A percentile compares a stretch with the other conserved stretches of the same genome.
phyloP scores from a whole-genome alignment of 2,329 filamentous ascomycete species.

The Aspergillus ochraceoroseus region DNA sequence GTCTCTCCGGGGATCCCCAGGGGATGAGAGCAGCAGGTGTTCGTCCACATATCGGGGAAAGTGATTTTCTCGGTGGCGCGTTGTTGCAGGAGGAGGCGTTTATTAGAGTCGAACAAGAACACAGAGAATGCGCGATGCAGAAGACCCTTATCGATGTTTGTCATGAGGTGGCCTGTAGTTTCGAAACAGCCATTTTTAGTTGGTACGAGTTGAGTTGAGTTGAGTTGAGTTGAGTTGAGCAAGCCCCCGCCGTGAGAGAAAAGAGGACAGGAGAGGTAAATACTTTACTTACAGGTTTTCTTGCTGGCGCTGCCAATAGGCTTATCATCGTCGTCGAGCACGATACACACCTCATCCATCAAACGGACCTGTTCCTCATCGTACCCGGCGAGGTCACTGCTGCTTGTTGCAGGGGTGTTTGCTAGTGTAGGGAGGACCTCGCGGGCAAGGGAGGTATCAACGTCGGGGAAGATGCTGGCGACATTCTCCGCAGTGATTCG shows the following conservation, averaged over 20 bases:
- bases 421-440: constrained; percentile 44
- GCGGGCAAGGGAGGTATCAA: constrained; percentile 57
- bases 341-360: constrained; percentile 99
- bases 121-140: constrained; percentile 96
- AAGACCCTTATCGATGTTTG: constrained; percentile 93
- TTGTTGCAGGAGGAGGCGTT: constrained; percentile 90
- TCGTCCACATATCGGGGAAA: constrained; percentile 99
- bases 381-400: constrained; percentile 75
- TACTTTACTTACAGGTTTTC: constrained; percentile 83
- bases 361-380: constrained; percentile 95
- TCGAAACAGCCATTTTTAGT: background rate
- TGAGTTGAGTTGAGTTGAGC: too few relatives aligned
- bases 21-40: constrained; percentile 98
- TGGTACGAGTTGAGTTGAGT: background rate
- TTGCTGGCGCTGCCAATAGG: constrained; percentile 97
- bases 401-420: constrained; percentile 34
- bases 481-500: constrained; percentile 82
- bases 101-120: constrained; percentile 93
- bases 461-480: constrained; percentile 80
- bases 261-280: background rate
- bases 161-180: constrained; percentile 83
- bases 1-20: constrained; percentile 88
- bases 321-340: constrained; percentile 82
- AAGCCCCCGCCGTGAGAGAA: background rate
- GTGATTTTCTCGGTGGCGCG: constrained; percentile 96